Evolutionary conservation across 768 basidiomycete species (phyloP).

Genomic region (Cyathus striatus): DNA sequence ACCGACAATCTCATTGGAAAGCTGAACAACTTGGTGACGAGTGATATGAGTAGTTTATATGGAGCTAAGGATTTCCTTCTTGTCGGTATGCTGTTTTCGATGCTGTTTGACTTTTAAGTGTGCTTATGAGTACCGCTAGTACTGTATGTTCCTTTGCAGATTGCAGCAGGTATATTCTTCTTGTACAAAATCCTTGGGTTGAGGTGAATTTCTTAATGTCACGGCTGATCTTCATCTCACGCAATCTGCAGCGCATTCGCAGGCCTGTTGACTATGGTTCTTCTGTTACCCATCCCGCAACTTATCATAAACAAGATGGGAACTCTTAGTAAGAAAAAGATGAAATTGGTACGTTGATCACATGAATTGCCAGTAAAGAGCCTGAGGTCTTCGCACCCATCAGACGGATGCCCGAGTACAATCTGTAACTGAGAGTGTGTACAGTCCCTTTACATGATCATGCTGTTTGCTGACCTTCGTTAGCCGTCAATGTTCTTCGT

Average conservation of each 20-base stretch:
- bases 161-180: slow-evolving; percentile 27
- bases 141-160: slow-evolving; percentile 35
- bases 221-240: neutral
- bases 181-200: slow-evolving; percentile 35
- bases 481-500: slow-evolving; percentile 53
- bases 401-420: slow-evolving; percentile 56
- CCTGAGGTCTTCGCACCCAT: neutral
- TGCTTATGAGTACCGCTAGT: slow-evolving; percentile 8
- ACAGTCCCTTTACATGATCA: slow-evolving; percentile 4
- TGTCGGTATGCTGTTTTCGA: neutral
- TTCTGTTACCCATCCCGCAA: slow-evolving; percentile 56
- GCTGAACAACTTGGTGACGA: slow-evolving; percentile 74
- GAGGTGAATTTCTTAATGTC: slow-evolving; percentile 18
- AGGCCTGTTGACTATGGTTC: slow-evolving; percentile 47
- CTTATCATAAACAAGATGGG: slow-evolving; percentile 28
- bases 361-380: neutral
- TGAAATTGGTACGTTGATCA: neutral
- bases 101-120: neutral
- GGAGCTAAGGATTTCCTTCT: slow-evolving; percentile 29
- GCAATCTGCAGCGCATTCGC: neutral
- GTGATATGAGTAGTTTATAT: slow-evolving; percentile 44
- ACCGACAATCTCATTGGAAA: slow-evolving; percentile 56
- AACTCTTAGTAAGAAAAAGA: neutral
- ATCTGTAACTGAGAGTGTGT: slow-evolving; percentile 52
- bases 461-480: neutral